These are phyloP conservation scores for Penicillium lividum DNA, from an alignment of 495 filamentous ascomycete species.

Conservation along the genomic window DNA sequence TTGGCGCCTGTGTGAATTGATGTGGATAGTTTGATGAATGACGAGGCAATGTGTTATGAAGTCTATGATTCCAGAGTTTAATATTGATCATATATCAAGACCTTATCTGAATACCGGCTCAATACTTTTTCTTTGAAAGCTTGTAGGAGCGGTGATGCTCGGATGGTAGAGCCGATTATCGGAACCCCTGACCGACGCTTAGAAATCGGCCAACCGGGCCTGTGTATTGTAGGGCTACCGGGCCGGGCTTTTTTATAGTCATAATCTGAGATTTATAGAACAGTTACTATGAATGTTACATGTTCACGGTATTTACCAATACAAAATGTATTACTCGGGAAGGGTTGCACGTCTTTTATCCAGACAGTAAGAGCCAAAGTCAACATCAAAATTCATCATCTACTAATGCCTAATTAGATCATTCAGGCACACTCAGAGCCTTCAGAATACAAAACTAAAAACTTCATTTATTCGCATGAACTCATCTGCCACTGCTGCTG, in stretches of 20 bases:
- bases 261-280: neutral
- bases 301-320: neutral
- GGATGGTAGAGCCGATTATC: neutral
- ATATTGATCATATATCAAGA: too few species aligned
- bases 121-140: too few species aligned
- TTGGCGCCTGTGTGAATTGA: constrained; percentile 13
- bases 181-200: neutral
- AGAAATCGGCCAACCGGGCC: neutral
- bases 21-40: neutral
- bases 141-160: too few species aligned
- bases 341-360: neutral
- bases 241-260: neutral
- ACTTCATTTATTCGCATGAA: constrained; percentile 11
- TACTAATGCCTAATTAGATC: neutral
- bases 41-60: neutral
- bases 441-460: neutral
- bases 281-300: neutral
- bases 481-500: constrained; percentile 16
- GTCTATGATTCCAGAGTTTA: too few species aligned
- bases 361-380: neutral
- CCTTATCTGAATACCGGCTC: too few species aligned
- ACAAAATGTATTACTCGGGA: neutral
- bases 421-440: neutral
- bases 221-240: neutral
- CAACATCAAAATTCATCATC: neutral